A percentile compares a stretch with the other conserved stretches of the same genome.
Conservation (phyloP, 2,329 filamentous ascomycete species). For the Pestalotiopsis sp. region DNA sequence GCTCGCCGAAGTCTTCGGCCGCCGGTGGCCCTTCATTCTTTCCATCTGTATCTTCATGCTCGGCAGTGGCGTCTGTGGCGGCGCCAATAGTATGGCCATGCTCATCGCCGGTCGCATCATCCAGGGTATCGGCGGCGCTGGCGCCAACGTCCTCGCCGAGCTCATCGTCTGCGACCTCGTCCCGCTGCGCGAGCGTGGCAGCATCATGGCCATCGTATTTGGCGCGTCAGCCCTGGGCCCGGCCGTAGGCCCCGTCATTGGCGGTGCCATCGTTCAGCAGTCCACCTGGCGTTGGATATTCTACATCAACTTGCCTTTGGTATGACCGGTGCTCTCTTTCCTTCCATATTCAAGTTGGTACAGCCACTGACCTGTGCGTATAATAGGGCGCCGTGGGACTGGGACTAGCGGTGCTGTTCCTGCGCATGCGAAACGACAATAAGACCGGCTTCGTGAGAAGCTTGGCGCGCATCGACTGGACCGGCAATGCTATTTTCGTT, state of each 20-base stretch:
- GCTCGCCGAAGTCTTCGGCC: background rate
- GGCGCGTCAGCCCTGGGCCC: slow-evolving; percentile 30
- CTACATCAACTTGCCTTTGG: slow-evolving; percentile 33
- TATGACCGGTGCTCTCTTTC: background rate
- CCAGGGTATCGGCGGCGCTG: slow-evolving; percentile 40
- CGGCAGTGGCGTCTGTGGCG: background rate
- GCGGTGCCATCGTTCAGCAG: slow-evolving; percentile 17
- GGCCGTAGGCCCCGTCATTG: slow-evolving; percentile 29
- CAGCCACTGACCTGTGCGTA: too few relatives aligned
- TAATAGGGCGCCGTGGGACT: too few relatives aligned
- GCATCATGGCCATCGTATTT: slow-evolving; percentile 34
- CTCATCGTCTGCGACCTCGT: slow-evolving; percentile 52
- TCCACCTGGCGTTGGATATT: slow-evolving; percentile 43
- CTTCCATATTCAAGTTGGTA: too few relatives aligned
- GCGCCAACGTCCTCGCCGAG: slow-evolving; percentile 39
- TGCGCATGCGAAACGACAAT: slow-evolving; percentile 22
- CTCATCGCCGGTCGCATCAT: slow-evolving; percentile 41
- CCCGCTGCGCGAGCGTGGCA: slow-evolving; percentile 43
- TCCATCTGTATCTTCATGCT: background rate
- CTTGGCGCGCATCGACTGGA: slow-evolving; percentile 32
- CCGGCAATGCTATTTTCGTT: slow-evolving; percentile 37
- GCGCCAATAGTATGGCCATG: slow-evolving; percentile 20
- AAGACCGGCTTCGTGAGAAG: background rate
- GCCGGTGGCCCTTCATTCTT: background rate
- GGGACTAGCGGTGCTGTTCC: slow-evolving; percentile 27